Conservation (phyloP, 106 monocot species). For the Gastrodia elata region DNA sequence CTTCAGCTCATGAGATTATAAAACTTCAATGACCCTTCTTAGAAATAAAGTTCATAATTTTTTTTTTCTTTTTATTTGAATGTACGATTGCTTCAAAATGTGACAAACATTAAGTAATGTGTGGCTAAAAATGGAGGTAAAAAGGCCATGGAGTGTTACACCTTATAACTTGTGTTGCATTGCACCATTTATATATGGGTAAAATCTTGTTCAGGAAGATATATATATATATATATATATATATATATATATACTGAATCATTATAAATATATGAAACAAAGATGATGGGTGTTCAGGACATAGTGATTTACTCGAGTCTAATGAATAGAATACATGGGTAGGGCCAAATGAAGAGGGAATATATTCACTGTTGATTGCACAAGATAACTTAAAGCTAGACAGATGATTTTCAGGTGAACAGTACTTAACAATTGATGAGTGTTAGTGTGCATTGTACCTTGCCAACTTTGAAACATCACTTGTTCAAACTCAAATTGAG, state of each 20-base stretch:
- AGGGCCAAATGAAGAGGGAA: background rate
- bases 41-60: background rate
- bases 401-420: background rate
- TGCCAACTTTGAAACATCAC: background rate
- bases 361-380: background rate
- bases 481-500: background rate
- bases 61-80: background rate
- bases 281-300: background rate
- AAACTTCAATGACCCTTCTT: background rate
- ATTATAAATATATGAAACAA: no score
- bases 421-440: background rate
- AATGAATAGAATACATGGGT: background rate
- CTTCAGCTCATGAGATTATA: background rate
- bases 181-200: no score
- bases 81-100: background rate
- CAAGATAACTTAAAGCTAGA: background rate
- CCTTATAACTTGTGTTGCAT: no score
- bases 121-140: background rate
- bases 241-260: no score
- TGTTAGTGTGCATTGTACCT: background rate
- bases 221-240: no score
- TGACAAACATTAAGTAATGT: background rate
- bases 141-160: background rate
- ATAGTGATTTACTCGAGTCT: background rate
- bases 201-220: no score